phyloP scores from a whole-genome alignment of 2,329 filamentous ascomycete genomes.

The Exophiala phaeomuriformis region DNA sequence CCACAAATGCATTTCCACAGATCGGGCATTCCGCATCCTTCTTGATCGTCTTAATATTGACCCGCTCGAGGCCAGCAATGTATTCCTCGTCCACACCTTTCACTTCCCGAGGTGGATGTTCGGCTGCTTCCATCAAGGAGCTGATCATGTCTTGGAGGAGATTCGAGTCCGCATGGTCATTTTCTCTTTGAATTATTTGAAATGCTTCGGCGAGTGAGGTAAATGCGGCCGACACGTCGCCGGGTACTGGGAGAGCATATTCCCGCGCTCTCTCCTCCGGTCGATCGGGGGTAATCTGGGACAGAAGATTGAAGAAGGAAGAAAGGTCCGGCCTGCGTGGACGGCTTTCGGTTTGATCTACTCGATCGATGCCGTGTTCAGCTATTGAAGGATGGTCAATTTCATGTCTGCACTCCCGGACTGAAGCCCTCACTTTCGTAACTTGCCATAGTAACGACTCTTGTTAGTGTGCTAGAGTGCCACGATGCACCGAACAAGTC shows the following conservation, averaged over 20 bases:
- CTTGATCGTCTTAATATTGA: conserved; percentile 27
- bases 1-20: conserved; percentile 48
- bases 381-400: conserved; percentile 14
- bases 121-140: conserved; percentile 48
- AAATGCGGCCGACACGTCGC: conserved; percentile 54
- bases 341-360: conserved; percentile 22
- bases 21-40: conserved; percentile 43
- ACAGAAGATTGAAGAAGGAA: conserved; percentile 57
- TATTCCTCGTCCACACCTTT: conserved; percentile 53
- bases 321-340: conserved; percentile 56
- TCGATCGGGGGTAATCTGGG: conserved; percentile 49
- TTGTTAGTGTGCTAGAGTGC: background rate
- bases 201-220: conserved; percentile 55
- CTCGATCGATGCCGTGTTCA: conserved; percentile 25
- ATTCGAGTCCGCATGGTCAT: conserved; percentile 34
- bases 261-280: conserved; percentile 45
- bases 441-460: conserved; percentile 22
- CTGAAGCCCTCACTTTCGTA: conserved; percentile 25
- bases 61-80: conserved; percentile 26
- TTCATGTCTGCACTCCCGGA: background rate
- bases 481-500: background rate
- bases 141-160: conserved; percentile 51
- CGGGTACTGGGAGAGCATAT: conserved; percentile 54
- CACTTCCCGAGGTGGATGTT: conserved; percentile 53
- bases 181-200: conserved; percentile 47